Evolutionary conservation across 768 basidiomycete species (phyloP), one percentile per base, ranked within the genome.

Genomic region (Tephrocybe sp.): DNA sequence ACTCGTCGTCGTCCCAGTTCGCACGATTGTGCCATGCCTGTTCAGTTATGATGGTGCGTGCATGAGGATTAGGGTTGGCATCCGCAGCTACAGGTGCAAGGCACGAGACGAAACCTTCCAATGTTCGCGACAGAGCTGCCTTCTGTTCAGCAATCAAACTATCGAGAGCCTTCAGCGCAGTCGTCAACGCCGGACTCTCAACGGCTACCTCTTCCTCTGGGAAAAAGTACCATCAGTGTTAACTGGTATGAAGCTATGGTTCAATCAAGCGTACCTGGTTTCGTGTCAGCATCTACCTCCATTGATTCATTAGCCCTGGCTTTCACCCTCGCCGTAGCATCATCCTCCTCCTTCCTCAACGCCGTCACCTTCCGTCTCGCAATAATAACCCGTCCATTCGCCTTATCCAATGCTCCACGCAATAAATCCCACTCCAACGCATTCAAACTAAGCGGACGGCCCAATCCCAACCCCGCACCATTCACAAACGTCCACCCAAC

Each of bases 261-360:
- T 7, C 7, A 25, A 25, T 12, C 25, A 33, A 47, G 51, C 47
- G 31, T 59, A 77, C 72, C 72, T 63, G 74, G 76, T 73, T 67
- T 79, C 5, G 71, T 70, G 55, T 84, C 87, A 34, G 78, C 78
- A 56, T 94, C 89, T 22, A 83, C 82, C 50, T 88, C 89, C 69
- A 88, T 86, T 23, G 85, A 79, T 42, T 65, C 79, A 30, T 66
- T 73, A 25, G 74, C 75, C 12, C 79, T 78, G 21, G 87, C 88
- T 55, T 85, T 89, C 29, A 73, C 86, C 40, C 82, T 77, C 18
- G 91, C 94, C 22, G 86, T 77, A 16, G 80, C 85, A 54, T 91
- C 88, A 56, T 97, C 93, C 27, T 94, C 93, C 61, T 94, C 94
- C 66, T 90, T 90, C 63, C 88, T 78, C 57, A 97, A 66, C 6